Percentiles rank a stretch among this genome's conserved stretches.
Evolutionary conservation across 2,329 filamentous ascomycete species (phyloP).

Genomic region (Metarhizium sp.): DNA sequence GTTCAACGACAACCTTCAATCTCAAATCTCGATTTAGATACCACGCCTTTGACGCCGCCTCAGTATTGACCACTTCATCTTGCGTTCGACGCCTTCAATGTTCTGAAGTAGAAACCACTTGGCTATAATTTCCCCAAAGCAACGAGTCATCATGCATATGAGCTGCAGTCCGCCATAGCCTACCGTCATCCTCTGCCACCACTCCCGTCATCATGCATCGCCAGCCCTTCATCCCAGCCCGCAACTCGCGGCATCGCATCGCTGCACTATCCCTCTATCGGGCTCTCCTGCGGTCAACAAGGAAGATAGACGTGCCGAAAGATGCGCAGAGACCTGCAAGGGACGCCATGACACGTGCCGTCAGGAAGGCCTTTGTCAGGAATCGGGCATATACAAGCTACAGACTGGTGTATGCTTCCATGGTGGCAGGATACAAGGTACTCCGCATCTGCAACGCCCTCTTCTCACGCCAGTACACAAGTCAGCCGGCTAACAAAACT

Average conservation of each 20-base stretch:
- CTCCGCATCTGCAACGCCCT: neutral
- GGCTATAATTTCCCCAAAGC: neutral
- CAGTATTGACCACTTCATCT: too few relatives aligned
- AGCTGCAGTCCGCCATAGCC: neutral
- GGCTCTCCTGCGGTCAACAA: conserved; percentile 53
- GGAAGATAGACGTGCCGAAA: conserved; percentile 41
- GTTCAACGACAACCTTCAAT: neutral
- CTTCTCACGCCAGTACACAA: neutral
- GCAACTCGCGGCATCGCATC: conserved; percentile 41
- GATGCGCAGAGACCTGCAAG: conserved; percentile 18
- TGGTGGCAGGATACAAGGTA: conserved; percentile 61
- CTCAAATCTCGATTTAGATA: neutral
- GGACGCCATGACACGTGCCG: conserved; percentile 31
- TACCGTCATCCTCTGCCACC: neutral
- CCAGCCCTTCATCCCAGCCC: conserved; percentile 34
- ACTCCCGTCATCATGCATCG: conserved; percentile 15
- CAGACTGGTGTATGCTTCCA: conserved; percentile 49
- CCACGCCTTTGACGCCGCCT: neutral
- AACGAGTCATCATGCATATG: neutral
- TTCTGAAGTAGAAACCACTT: neutral
- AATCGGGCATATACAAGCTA: conserved; percentile 50
- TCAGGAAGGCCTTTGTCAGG: conserved; percentile 53
- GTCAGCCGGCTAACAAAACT: neutral
- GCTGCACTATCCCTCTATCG: conserved; percentile 63
- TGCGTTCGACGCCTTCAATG: too few relatives aligned